Percentiles rank a stretch among this genome's conserved stretches.
phyloP scores from a whole-genome alignment of 2,329 filamentous ascomycete genomes.

The Aspergillus latus region DNA sequence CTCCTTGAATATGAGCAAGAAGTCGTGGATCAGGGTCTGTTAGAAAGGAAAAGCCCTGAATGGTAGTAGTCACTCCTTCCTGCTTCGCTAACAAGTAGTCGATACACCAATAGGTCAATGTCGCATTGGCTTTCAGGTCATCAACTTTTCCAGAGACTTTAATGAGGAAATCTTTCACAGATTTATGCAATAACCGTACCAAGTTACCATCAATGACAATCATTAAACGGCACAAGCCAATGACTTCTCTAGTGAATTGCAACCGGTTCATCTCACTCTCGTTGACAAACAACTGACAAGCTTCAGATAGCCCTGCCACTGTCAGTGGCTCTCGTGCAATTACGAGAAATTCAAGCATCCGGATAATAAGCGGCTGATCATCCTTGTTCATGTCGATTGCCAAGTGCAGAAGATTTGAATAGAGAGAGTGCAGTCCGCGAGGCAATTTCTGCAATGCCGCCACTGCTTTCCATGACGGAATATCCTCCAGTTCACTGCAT shows the following conservation, averaged over 20 bases:
- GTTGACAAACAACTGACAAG: constrained; percentile 3
- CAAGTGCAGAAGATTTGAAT: constrained; percentile 8
- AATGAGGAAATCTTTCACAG: constrained; percentile 9
- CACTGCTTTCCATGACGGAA: constrained; percentile 12
- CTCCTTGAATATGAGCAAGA: no score
- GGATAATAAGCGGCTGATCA: neutral
- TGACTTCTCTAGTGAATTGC: neutral
- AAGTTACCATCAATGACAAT: neutral
- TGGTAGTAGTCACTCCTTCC: no score
- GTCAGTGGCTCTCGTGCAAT: constrained; percentile 1
- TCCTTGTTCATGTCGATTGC: neutral
- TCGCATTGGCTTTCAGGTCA: neutral
- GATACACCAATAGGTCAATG: neutral
- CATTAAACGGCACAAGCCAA: constrained; percentile 10
- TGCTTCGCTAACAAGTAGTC: neutral
- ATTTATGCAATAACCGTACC: constrained; percentile 10
- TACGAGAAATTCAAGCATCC: constrained; percentile 6
- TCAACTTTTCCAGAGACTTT: neutral
- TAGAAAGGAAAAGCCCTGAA: no score
- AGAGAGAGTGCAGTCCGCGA: constrained; percentile 15
- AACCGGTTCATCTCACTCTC: neutral
- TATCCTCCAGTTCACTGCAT: constrained; percentile 12
- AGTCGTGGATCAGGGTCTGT: no score
- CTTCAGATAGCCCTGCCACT: neutral
- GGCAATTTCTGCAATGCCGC: constrained; percentile 11